These are phyloP conservation scores for Ceratocystis albifundus DNA, from an alignment of 2,329 filamentous ascomycete species.

Conservation along the genomic window DNA sequence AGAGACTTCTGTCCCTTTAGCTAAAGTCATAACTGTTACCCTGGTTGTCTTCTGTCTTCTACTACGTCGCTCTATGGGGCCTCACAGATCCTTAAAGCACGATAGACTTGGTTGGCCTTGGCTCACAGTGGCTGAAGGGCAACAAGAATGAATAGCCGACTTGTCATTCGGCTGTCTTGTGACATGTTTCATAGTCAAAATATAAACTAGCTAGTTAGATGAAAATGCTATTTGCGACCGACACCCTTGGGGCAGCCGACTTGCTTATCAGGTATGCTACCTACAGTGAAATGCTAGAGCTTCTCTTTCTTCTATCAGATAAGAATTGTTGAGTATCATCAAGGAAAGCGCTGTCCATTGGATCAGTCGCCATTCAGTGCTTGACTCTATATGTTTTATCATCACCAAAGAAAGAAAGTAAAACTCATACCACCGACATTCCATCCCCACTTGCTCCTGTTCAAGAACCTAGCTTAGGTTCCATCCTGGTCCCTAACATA, in stretches of 20 bases:
- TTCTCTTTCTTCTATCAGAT: slow-evolving; percentile 22
- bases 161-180: background rate
- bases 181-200: background rate
- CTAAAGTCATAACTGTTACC: too few species aligned
- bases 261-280: too few species aligned
- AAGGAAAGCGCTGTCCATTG: slow-evolving; percentile 22
- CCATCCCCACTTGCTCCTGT: background rate
- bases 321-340: slow-evolving; percentile 22
- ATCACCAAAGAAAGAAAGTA: slow-evolving; percentile 56
- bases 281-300: slow-evolving; percentile 8
- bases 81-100: too few species aligned
- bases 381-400: slow-evolving; percentile 96
- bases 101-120: too few species aligned
- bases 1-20: too few species aligned
- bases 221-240: background rate
- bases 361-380: slow-evolving; percentile 57
- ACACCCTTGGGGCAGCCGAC: background rate
- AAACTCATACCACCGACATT: background rate
- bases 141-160: too few species aligned
- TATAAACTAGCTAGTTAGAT: background rate
- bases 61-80: too few species aligned
- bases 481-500: background rate
- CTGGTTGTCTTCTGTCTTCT: too few species aligned
- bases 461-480: background rate
- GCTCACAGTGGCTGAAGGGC: too few species aligned